A percentile compares a stretch with the other conserved stretches of the same genome.
These are phyloP conservation scores for Yarrowia galli DNA, from an alignment of 1,139 yeast species.

Conservation along the genomic window DNA sequence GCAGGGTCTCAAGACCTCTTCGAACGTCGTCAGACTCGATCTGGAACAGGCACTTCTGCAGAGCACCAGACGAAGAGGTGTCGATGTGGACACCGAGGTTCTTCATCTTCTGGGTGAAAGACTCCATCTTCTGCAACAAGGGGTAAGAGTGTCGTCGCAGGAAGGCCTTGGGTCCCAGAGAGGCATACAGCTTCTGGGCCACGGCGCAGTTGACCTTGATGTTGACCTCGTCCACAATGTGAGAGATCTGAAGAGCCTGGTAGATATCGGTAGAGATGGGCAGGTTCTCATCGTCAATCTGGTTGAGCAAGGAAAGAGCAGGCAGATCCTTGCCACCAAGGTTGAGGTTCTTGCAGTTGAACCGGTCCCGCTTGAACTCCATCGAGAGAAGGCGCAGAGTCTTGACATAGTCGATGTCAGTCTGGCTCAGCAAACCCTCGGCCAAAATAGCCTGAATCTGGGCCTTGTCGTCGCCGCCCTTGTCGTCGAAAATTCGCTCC, in stretches of 20 bases:
- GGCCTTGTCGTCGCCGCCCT: constrained; percentile 50
- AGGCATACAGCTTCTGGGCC: constrained; percentile 80
- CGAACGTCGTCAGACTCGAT: constrained; percentile 71
- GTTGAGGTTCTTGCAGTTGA: constrained; percentile 49
- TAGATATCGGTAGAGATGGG: constrained; percentile 72
- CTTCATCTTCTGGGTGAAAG: constrained; percentile 73
- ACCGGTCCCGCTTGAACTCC: constrained; percentile 75
- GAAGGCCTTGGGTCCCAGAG: constrained; percentile 79
- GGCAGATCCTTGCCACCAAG: constrained; percentile 54
- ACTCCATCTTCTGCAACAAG: constrained; percentile 78
- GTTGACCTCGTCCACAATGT: constrained; percentile 74
- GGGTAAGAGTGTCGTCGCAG: constrained; percentile 91
- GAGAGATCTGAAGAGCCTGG: constrained; percentile 64
- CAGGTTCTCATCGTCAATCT: constrained; percentile 84
- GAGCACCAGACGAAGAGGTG: constrained; percentile 73
- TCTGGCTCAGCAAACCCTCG: constrained; percentile 46
- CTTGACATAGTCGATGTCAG: constrained; percentile 70
- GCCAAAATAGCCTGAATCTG: constrained; percentile 30
- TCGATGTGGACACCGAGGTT: constrained; percentile 69
- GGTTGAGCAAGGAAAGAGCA: constrained; percentile 73
- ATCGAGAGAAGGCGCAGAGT: constrained; percentile 71
- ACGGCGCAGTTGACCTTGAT: constrained; percentile 85
- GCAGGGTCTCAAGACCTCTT: constrained; percentile 77
- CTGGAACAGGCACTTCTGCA: constrained; percentile 72
- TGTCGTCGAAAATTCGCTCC: constrained; percentile 48